Percentiles rank a stretch among this genome's conserved stretches.
Conservation (phyloP, 2,329 filamentous ascomycete species). For the Curvularia sp. region DNA sequence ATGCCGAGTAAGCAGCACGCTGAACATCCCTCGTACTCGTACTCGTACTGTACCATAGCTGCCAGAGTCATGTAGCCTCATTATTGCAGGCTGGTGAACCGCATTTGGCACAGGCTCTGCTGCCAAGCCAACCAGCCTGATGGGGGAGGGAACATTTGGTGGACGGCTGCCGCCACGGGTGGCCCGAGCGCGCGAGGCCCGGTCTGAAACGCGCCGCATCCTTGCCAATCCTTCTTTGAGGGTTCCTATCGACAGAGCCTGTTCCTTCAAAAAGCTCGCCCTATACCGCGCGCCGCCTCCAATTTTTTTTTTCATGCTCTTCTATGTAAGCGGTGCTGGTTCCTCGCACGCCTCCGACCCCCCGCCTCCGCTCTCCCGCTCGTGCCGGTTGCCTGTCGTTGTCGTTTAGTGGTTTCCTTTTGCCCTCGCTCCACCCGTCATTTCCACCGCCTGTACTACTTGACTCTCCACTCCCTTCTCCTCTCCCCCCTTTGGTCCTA, state of each 20-base stretch:
- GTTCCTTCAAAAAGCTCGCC: constrained; percentile 11
- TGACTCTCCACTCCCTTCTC: constrained; percentile 11
- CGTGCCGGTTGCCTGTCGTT: not conserved
- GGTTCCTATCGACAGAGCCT: not conserved
- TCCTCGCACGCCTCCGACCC: not conserved
- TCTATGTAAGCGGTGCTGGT: constrained; percentile 1
- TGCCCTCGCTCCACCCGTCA: constrained; percentile 6
- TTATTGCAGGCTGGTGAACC: no score
- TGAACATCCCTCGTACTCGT: no score
- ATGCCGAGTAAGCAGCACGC: no score
- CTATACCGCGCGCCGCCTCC: constrained; percentile 1
- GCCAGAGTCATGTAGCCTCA: not conserved
- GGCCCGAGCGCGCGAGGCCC: constrained; percentile 6
- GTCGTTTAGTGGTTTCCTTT: not conserved
- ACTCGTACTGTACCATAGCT: not conserved
- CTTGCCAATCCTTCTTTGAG: constrained; percentile 14
- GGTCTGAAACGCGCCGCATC: constrained; percentile 19
- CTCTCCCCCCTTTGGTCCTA: constrained; percentile 11
- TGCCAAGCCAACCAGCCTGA: no score
- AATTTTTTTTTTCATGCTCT: not conserved
- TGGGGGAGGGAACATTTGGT: no score
- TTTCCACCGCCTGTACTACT: constrained; percentile 6
- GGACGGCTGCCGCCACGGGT: constrained; percentile 11
- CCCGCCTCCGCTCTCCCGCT: not conserved
- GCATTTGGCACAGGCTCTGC: constrained; percentile 8